Evolutionary conservation across 441 rosid genomes (phyloP), one percentile per base, ranked within the genome.

Genomic region (Gossypium davidsonii): DNA sequence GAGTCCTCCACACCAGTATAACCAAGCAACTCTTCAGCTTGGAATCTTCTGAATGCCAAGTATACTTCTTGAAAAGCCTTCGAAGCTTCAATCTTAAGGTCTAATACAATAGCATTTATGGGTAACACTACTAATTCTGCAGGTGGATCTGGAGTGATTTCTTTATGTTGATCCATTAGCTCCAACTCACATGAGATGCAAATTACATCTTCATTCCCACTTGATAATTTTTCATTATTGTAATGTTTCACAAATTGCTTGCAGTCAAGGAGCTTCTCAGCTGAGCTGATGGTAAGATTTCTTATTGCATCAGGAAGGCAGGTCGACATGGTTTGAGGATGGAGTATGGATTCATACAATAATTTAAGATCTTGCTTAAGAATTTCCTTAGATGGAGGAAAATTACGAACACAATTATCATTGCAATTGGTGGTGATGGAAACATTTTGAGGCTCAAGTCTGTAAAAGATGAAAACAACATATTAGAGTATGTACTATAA

Each of bases 171-270:
- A 72, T 86, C 91, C 12, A 58, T 61, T 3, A 83, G 75, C 77
- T 81, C 85, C 71, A 86, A 81, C 55, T 83, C 69, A 37, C 94
- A 89, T 12, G 70, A 79, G 51, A 89, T 64, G 77, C 75, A 71
- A 20, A 85, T 71, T 14, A 61, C 62, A 42, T 48, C 72, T 2
- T 73, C 77, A 15, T 73, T 77, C 51, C 62, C 66, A 1, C 12
- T 53, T 20, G 80, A 56, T 1, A 48, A 37, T 71, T 58, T 78
- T 39, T 80, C 85, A 28, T 72, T 78, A 58, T 75, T 70, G 72
- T 86, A 89, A 59, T 82, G 85, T 73, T 88, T 89, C 74, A 86
- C 55, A 74, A 89, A 89, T 74, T 87, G 89, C 82, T 89, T 89
- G 89, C 91, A 87, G 74, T 89, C 94, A 3, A 87, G 85, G 37